Conservation (phyloP, 139 green algal genomes). For the Chlorella ohadii region DNA sequence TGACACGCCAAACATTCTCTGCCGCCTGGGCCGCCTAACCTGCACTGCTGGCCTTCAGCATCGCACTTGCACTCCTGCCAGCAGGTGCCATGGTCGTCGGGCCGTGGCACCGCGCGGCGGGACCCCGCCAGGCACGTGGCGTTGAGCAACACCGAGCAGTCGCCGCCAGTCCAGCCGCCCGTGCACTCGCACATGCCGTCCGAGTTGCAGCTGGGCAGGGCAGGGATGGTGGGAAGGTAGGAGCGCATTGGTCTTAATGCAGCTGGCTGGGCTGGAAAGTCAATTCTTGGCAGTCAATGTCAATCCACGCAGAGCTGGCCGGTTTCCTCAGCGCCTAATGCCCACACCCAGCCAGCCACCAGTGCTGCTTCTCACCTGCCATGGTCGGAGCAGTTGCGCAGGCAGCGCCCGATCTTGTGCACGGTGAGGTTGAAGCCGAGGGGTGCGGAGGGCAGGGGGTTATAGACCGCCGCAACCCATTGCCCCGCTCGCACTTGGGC, state of each 20-base stretch:
- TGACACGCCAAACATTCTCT: too few species aligned
- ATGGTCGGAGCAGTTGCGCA: constrained; percentile 61
- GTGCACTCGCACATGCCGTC: constrained; percentile 62
- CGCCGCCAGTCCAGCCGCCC: constrained; percentile 54
- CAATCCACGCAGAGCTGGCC: not conserved
- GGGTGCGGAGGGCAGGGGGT: constrained; percentile 54
- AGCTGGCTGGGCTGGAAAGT: not conserved
- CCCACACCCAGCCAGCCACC: not conserved
- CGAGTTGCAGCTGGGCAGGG: constrained; percentile 38
- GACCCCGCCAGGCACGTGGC: constrained; percentile 30
- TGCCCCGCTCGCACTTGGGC: constrained; percentile 27
- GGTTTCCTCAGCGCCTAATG: too few species aligned
- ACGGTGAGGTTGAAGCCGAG: constrained; percentile 60
- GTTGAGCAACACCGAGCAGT: constrained; percentile 59
- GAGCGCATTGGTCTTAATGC: not conserved
- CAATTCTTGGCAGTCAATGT: not conserved
- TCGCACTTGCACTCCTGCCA: constrained; percentile 50
- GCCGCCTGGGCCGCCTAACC: not conserved
- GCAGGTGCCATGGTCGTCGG: constrained; percentile 35
- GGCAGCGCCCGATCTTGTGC: constrained; percentile 45
- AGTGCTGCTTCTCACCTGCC: constrained; percentile 29
- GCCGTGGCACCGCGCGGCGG: not conserved
- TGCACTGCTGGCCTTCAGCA: not conserved
- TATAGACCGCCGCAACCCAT: constrained; percentile 56
- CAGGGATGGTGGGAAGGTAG: not conserved